Conservation (phyloP, 2,329 filamentous ascomycete species). For the Huntiella savannae region DNA sequence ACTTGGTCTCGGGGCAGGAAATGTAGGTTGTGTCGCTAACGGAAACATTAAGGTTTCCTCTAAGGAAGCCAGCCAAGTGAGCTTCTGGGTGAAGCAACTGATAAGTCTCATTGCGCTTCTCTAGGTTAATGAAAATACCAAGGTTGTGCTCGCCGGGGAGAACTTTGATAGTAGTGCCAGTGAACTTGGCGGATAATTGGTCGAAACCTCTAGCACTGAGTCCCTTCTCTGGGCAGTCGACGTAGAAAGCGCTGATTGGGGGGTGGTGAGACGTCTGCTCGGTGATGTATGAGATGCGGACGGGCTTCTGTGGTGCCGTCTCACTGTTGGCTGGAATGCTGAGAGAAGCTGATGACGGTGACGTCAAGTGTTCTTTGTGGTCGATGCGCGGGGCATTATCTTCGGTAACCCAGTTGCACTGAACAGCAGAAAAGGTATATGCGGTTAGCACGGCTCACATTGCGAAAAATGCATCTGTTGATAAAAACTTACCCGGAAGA, state of each 20-base stretch:
- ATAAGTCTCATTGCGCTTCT: constrained; percentile 74
- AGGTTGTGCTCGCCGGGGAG: constrained; percentile 82
- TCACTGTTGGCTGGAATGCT: constrained; percentile 30
- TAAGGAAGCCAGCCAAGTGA: constrained; percentile 69
- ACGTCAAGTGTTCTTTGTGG: constrained; percentile 26
- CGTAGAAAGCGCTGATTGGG: constrained; percentile 87
- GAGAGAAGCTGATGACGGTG: constrained; percentile 28
- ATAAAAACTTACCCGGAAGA: constrained; percentile 56
- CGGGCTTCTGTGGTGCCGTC: constrained; percentile 25
- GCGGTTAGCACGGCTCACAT: neutral
- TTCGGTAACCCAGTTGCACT: constrained; percentile 92
- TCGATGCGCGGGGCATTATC: constrained; percentile 52
- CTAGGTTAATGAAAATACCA: constrained; percentile 81
- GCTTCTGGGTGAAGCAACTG: constrained; percentile 90
- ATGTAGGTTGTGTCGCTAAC: constrained; percentile 82
- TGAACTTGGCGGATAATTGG: constrained; percentile 94
- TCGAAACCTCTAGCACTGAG: constrained; percentile 80
- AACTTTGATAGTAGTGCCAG: constrained; percentile 82
- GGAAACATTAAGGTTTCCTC: constrained; percentile 73
- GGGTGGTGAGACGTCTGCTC: constrained; percentile 98
- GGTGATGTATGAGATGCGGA: constrained; percentile 82
- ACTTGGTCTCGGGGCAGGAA: constrained; percentile 71
- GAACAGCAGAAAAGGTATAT: neutral
- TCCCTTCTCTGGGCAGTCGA: constrained; percentile 81
- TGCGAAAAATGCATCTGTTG: neutral